phyloP scores from a whole-genome alignment of 352 stramenopile species.

The Phytophthora nicotianae region DNA sequence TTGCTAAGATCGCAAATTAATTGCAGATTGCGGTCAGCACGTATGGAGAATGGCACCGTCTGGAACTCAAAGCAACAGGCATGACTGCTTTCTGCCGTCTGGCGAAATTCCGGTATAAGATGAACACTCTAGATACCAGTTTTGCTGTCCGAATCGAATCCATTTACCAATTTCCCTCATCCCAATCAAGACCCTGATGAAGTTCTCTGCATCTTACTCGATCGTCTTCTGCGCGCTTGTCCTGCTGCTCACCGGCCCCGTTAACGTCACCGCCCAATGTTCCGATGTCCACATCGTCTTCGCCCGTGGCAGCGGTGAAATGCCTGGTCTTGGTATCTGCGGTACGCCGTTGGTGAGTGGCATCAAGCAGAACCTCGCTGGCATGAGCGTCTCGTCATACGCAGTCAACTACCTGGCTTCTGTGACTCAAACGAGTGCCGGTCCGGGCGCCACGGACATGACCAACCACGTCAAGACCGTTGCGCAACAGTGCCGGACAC shows the following conservation, averaged over 20 bases:
- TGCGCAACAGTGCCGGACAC: conserved; percentile 29
- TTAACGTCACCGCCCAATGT: conserved; percentile 9
- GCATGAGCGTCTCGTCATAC: conserved; percentile 33
- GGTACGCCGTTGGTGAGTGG: conserved; percentile 25
- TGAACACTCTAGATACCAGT: background rate
- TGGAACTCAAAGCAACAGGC: background rate
- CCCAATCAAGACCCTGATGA: conserved; percentile 8
- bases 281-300: conserved; percentile 28
- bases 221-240: background rate
- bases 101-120: conserved; percentile 3
- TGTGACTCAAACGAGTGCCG: conserved; percentile 26
- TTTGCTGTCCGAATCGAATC: conserved; percentile 4
- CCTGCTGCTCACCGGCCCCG: background rate
- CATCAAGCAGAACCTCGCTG: conserved; percentile 15
- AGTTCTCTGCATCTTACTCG: conserved; percentile 7
- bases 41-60: background rate
- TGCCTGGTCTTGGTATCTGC: conserved; percentile 30
- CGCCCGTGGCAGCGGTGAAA: conserved; percentile 22
- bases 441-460: conserved; percentile 34
- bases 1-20: conserved; percentile 2
- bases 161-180: conserved; percentile 8
- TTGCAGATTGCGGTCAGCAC: conserved; percentile 12
- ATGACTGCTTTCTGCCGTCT: conserved; percentile 4
- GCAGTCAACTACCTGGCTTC: conserved; percentile 33
- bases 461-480: conserved; percentile 29